Evolutionary conservation across 1,284 basidiomycete species (phyloP).

Genomic region (Moesziomyces sp.): DNA sequence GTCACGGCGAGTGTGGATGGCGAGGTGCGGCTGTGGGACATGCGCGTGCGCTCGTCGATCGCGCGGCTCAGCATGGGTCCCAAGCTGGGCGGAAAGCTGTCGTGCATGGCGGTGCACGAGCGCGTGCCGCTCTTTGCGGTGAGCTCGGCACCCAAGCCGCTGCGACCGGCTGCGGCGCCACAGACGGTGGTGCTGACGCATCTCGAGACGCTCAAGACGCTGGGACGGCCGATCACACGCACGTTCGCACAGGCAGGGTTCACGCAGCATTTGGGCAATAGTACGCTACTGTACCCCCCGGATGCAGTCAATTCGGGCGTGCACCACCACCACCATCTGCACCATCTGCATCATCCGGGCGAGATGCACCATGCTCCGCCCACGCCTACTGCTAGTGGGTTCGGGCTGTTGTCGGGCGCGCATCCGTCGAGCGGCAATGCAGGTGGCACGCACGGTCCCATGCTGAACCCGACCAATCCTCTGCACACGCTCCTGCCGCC

Average conservation of each 20-base stretch:
- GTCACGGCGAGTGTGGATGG: constrained; percentile 93
- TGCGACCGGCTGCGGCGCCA: constrained; percentile 27
- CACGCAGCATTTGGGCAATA: constrained; percentile 33
- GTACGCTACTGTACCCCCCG: constrained; percentile 30
- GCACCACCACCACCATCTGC: constrained; percentile 37
- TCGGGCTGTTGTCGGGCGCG: constrained; percentile 7
- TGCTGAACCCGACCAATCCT: constrained; percentile 30
- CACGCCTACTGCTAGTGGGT: neutral
- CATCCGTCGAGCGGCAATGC: neutral
- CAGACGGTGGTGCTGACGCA: constrained; percentile 51
- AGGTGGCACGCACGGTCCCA: constrained; percentile 8
- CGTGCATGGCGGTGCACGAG: constrained; percentile 87
- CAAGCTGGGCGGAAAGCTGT: constrained; percentile 70
- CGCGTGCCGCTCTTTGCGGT: constrained; percentile 85
- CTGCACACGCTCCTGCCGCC: constrained; percentile 38
- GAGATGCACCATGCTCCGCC: constrained; percentile 1
- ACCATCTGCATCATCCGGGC: constrained; percentile 26
- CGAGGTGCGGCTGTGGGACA: constrained; percentile 91
- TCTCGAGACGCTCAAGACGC: constrained; percentile 39
- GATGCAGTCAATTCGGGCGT: constrained; percentile 25
- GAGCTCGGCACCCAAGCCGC: constrained; percentile 37
- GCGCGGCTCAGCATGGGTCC: constrained; percentile 75
- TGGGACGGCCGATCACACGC: constrained; percentile 39
- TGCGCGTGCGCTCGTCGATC: constrained; percentile 79
- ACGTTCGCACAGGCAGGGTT: constrained; percentile 40